phyloP scores from a whole-genome alignment of 2,329 filamentous ascomycete species.

The Shiraia sp. region DNA sequence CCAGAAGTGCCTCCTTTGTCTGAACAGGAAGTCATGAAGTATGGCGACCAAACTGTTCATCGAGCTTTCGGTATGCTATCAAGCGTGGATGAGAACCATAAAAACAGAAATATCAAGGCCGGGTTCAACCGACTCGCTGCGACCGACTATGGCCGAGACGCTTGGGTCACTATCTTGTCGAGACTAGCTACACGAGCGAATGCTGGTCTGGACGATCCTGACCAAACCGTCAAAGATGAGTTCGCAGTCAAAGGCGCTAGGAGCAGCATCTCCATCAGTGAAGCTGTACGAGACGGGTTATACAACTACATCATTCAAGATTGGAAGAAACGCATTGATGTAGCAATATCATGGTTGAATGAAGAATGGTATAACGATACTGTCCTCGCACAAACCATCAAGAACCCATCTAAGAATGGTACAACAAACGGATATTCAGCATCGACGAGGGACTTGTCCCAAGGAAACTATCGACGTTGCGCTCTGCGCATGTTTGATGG shows the following conservation, averaged over 20 bases:
- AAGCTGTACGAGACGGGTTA: slow-evolving; percentile 76
- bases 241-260: slow-evolving; percentile 41
- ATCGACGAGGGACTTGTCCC: slow-evolving; percentile 18
- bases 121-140: slow-evolving; percentile 86
- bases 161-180: slow-evolving; percentile 87
- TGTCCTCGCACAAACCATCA: slow-evolving; percentile 52
- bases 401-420: slow-evolving; percentile 28
- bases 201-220: slow-evolving; percentile 71
- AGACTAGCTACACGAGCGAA: slow-evolving; percentile 81
- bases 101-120: slow-evolving; percentile 58
- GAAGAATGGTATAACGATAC: slow-evolving; percentile 98
- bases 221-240: slow-evolving; percentile 64
- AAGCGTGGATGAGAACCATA: slow-evolving; percentile 66
- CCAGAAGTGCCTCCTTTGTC: slow-evolving; percentile 76
- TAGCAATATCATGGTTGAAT: slow-evolving; percentile 90
- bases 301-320: slow-evolving; percentile 89
- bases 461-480: slow-evolving; percentile 75
- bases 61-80: slow-evolving; percentile 80
- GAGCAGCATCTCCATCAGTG: slow-evolving; percentile 57
- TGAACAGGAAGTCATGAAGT: slow-evolving; percentile 70
- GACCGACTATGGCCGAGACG: slow-evolving; percentile 80
- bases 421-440: slow-evolving; percentile 52
- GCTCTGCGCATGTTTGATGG: slow-evolving; percentile 81
- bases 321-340: slow-evolving; percentile 85
- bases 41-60: slow-evolving; percentile 73